Evolutionary conservation across 2,329 filamentous ascomycete species (phyloP), one percentile per base, ranked within the genome.

Genomic region (Calonectria fujianensis): DNA sequence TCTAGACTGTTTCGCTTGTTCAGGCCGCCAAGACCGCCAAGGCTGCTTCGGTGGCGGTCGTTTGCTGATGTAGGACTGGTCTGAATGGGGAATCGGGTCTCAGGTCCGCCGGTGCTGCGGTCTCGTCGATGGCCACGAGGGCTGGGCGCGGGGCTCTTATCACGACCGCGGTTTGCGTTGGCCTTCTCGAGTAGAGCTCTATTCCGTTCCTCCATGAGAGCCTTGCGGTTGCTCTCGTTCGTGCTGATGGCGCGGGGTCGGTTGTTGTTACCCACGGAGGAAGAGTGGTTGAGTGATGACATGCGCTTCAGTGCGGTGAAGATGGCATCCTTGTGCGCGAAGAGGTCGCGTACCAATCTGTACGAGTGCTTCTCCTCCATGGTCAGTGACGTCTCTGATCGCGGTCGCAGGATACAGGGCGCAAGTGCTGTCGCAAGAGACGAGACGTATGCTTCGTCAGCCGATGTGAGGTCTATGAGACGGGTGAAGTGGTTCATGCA

Each of bases 401-500:
- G 94, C 10, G 97, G 97, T 32, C 97, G 93, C 59, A 99, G 90
- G 78, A 99, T 92, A 84, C 96, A 98, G 7, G 96, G 94, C 1
- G 96, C 94, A 57, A 99, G 89, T 8, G 89, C 87, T 32, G 92
- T 92, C 3, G 96, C 94, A 50, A 99, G 91, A 48, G 93, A 88
- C 16, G 93, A 84, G 72, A 98, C 87, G 83, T 98, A 99, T 54
- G 92, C 88, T 83, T 99, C 97, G 79, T 98, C 96, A 39, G 97
- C 97, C 18, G 96, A 98, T 2, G 97, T 99, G 76, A 99, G 90
- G 84, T 99, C 97, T 82, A 99, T 97, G 74, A 99, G 89, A 75
- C 97, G 94, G 50, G 96, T 98, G 84, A 99, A 98, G 86, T 99
- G 97, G 78, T 98, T 98, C 90, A 97, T 98, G 83, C 98, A 94